These are phyloP conservation scores for Edaphochlamys debaryana DNA, from an alignment of 139 green algal species.

Conservation along the genomic window DNA sequence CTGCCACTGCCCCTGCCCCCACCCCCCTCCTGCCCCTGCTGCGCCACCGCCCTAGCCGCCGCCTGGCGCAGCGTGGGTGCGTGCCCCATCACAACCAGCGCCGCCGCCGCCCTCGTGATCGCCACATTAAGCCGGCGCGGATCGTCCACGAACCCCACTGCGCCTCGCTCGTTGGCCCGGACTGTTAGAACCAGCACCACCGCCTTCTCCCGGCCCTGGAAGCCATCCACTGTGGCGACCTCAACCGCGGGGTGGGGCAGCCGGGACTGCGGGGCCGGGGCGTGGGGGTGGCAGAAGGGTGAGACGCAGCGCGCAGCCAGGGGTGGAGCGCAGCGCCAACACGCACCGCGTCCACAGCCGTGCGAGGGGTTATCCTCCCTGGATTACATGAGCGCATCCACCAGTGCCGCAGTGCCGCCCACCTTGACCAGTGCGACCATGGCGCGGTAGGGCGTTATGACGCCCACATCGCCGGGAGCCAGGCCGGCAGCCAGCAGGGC, in stretches of 20 bases:
- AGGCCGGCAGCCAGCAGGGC: no score
- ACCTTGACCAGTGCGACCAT: constrained; percentile 12
- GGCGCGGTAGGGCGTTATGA: constrained; percentile 29
- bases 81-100: constrained; percentile 39
- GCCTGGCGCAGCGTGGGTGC: constrained; percentile 11
- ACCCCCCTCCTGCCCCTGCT: no score
- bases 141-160: constrained; percentile 87
- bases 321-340: no score
- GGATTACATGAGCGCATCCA: no score
- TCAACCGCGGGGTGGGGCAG: constrained; percentile 25
- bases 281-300: no score
- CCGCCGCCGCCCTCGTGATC: constrained; percentile 74
- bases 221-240: constrained; percentile 59
- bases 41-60: no score
- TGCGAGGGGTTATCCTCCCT: no score
- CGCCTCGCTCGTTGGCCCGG: constrained; percentile 62
- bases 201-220: constrained; percentile 87
- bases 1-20: no score
- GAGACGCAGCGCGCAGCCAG: no score
- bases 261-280: no score
- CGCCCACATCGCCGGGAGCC: background rate
- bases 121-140: constrained; percentile 89
- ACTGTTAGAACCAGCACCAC: constrained; percentile 83
- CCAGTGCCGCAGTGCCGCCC: no score
- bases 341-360: no score